Percentiles rank a stretch among this genome's conserved stretches.
Conservation (phyloP, 208 protist genomes). For the Trypanosoma grayi region DNA sequence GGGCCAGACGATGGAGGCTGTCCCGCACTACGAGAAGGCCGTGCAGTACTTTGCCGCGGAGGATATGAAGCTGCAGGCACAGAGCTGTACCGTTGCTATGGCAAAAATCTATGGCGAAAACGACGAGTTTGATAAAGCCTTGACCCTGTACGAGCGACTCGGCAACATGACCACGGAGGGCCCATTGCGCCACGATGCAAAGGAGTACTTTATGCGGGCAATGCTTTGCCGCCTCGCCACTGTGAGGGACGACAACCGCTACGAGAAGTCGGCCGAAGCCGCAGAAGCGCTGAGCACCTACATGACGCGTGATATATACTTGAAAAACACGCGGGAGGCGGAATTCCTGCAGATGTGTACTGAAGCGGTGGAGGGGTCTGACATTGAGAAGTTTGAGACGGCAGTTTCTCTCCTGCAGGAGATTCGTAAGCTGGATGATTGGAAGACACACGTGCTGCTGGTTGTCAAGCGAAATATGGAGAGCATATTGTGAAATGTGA, state of each 20-base stretch:
- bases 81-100: constrained; percentile 82
- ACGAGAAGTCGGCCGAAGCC: constrained; percentile 65
- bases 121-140: constrained; percentile 75
- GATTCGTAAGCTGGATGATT: constrained; percentile 77
- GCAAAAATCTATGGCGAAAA: constrained; percentile 76
- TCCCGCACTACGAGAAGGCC: constrained; percentile 77
- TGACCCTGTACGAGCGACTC: constrained; percentile 84
- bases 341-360: constrained; percentile 69
- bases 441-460: constrained; percentile 84
- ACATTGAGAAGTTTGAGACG: constrained; percentile 78
- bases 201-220: constrained; percentile 82
- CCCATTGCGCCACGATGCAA: constrained; percentile 79
- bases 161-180: constrained; percentile 28
- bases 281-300: constrained; percentile 71
- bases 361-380: constrained; percentile 63
- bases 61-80: constrained; percentile 63
- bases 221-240: constrained; percentile 81
- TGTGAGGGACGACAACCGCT: constrained; percentile 71
- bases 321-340: constrained; percentile 78
- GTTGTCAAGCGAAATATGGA: constrained; percentile 86
- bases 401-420: constrained; percentile 74
- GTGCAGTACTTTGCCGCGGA: constrained; percentile 82
- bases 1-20: constrained; percentile 51
- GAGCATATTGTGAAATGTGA: constrained; percentile 43
- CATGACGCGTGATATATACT: constrained; percentile 51